Base-by-base conservation (phyloP, 805 yeast genomes). In the Cyberlindnera euphorbiae region DNA sequence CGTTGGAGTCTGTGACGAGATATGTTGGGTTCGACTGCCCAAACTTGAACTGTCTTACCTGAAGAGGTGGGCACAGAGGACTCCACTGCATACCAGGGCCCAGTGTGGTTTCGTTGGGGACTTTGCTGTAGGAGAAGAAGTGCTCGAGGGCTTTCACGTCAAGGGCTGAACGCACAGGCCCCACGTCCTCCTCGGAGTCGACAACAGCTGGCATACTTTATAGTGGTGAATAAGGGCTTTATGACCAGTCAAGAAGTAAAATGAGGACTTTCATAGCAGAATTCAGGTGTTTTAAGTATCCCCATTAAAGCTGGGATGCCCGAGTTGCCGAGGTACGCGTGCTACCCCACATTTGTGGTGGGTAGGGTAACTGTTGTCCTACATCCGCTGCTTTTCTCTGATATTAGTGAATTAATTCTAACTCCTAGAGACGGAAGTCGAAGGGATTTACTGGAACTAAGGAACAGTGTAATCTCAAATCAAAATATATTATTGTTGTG, bases 21-120 rank as follows among this genome's bases (percentile, higher is more conserved):
- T 75, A 77, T 1, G 82, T 75, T 10, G 83, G 84, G 49, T 77
- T 77, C 2, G 79, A 71, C 52, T 77, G 84, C 12, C 84, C 84
- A 52, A 71, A 75, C 18, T 66, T 66, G 58, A 77, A 77, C 54
- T 77, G 84, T 41, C 66, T 59, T 28, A 74, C 51, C 43, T 45
- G 11, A 57, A 56, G 2, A 1, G 71, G 74, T 6, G 49, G 39
- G 3, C 12, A 14, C 8, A 45, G 38, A 0, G 52, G 54, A 17
- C 43, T 44, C 59, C 60, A 54, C 14, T 16, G 7, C 4, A 30
- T 22, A 1, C 28, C 25, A 7, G 44, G 50, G 6, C 46, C 59
- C 34, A 43, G 4, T 4, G 33, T 42, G 14, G 40, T 46, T 21
- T 35, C 36, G 3, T 15, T 17, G 25, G 52, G 53, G 2, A 21